Evolutionary conservation across 2,329 filamentous ascomycete genomes (phyloP), one percentile per base, ranked within the genome.

Genomic region (Triangularia verruculosa): DNA sequence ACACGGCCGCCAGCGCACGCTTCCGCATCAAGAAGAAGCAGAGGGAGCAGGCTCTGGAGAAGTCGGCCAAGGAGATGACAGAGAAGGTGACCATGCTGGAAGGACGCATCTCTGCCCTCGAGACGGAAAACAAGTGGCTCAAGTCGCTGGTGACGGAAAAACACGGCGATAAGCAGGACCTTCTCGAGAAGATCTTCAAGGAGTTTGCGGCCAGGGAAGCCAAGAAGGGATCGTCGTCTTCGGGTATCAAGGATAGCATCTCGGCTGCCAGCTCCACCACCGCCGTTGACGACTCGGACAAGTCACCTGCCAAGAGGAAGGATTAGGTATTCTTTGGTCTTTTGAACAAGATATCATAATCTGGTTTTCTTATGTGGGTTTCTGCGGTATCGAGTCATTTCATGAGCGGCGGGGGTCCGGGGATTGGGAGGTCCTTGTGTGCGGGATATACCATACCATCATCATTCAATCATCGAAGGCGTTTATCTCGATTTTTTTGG

Each of bases 11-110:
- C 61, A 93, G 89, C 69, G 92, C 92, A 17, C 89, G 92, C 57
- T 96, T 96, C 83, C 89, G 92, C 64, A 87, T 95, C 74, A 96
- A 96, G 87, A 96, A 96, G 89, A 96, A 96, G 86, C 91, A 95
- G 79, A 89, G 92, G 58, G 92, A 96, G 80, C 90, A 93, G 76
- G 89, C 91, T 8, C 86, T 96, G 59, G 91, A 94, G 77, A 87
- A 87, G 72, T 89, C 87, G 3, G 89, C 92, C 71, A 92, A 93
- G 77, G 92, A 96, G 70, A 91, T 94, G 78, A 86, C 86, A 27
- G 90, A 95, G 54, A 93, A 93, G 78, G 90, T 93, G 59, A 81
- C 85, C 17, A 80, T 82, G 17, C 83, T 96, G 6, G 91, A 96
- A 77, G 83, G 83, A 71, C 86, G 87, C 64, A 89, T 95, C 61